phyloP scores from a whole-genome alignment of 345 rosid species.

The Eucalyptus marginata region DNA sequence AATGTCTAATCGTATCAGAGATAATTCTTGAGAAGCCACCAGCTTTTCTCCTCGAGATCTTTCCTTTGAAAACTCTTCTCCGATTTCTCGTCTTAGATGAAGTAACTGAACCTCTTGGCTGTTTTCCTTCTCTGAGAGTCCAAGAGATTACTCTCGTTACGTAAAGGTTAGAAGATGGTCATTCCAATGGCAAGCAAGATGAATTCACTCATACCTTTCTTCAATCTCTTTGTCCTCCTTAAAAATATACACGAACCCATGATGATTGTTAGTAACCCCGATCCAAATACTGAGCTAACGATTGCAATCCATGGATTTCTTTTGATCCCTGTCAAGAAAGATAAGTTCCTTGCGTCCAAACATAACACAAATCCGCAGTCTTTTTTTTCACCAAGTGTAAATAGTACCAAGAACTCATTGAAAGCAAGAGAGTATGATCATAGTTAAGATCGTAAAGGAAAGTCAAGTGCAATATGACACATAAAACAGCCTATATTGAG shows the following conservation, averaged over 20 bases:
- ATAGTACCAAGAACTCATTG: neutral
- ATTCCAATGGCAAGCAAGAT: neutral
- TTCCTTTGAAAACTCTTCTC: neutral
- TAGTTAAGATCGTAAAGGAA: neutral
- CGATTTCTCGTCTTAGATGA: neutral
- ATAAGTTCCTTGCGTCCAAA: neutral
- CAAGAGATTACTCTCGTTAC: neutral
- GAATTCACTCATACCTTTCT: neutral
- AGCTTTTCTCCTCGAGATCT: neutral
- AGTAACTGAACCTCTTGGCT: constrained; percentile 8
- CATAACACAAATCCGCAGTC: neutral
- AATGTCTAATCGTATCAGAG: neutral
- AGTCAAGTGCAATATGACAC: neutral
- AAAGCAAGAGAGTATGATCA: neutral
- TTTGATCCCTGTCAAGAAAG: neutral
- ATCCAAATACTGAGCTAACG: neutral
- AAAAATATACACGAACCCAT: neutral
- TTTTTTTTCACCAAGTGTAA: neutral
- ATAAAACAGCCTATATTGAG: neutral
- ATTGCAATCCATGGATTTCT: neutral
- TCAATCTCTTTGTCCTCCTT: neutral
- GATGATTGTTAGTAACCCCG: neutral
- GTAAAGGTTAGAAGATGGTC: neutral
- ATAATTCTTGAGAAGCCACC: constrained; percentile 3
- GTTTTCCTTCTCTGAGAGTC: neutral